Evolutionary conservation across 1,284 basidiomycete species (phyloP), one percentile per base, ranked within the genome.

Genomic region (Pseudozyma thailandica): DNA sequence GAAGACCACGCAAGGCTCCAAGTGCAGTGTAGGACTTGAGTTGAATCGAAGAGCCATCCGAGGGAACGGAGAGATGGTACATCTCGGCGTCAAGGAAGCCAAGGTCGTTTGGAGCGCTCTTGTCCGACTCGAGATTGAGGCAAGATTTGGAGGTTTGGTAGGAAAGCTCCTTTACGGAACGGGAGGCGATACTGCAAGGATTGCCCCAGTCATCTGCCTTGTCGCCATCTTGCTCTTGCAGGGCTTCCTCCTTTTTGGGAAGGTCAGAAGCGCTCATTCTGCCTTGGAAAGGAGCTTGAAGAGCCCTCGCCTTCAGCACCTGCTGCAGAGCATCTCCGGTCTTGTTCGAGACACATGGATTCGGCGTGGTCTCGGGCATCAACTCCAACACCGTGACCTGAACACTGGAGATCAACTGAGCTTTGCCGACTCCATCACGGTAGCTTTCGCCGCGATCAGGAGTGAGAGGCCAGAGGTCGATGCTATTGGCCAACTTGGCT

Each of bases 1-100:
- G 90, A 65, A 95, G 83, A 1, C 92, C 94, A 50, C 93, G 86
- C 56, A 89, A 88, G 13, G 93, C 84, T 0, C 93, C 92, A 20
- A 95, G 84, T 0, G 91, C 88, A 33, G 90, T 89, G 60, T 88
- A 88, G 3, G 92, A 90, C 0, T 82, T 85, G 45, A 95, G 84
- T 0, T 84, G 86, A 6, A 91, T 91, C 16, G 74, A 43, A 0
- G 85, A 85, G 4, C 90, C 90, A 55, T 90, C 87, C 2, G 75
- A 80, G 0, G 90, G 90, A 10, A 93, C 84, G 1, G 72, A 84
- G 35, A 94, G 84, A 0, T 83, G 84, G 77, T 94, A 94, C 20
- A 84, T 85, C 83, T 94, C 92, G 60, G 60, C 50, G 16, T 73
- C 71, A 23, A 71, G 51, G 52, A 42, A 48, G 18, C 61, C 59